These are phyloP conservation scores for Porogramme epimiltina DNA, from an alignment of 1,284 basidiomycete genomes.

Conservation along the genomic window DNA sequence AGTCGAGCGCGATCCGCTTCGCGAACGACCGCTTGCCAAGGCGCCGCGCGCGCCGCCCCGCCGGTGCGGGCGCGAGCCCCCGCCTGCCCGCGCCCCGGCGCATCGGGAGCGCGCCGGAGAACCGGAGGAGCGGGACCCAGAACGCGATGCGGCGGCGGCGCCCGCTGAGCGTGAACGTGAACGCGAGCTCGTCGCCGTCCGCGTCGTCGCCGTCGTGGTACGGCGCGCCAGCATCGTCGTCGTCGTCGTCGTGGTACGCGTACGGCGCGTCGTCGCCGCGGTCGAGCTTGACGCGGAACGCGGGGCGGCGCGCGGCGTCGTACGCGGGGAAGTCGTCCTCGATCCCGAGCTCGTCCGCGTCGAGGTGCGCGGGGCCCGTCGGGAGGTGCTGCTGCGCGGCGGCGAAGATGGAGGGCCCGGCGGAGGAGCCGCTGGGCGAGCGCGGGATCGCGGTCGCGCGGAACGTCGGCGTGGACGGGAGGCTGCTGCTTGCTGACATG, in stretches of 20 bases:
- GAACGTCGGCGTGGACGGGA: constrained; percentile 15
- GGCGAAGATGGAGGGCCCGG: not conserved
- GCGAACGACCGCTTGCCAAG: constrained; percentile 10
- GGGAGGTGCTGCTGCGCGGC: constrained; percentile 1
- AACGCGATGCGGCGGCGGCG: constrained; percentile 12
- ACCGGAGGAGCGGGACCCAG: constrained; percentile 4
- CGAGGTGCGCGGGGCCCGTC: constrained; percentile 10
- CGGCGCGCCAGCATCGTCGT: not conserved
- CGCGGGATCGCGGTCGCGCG: constrained; percentile 15
- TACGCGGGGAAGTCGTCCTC: constrained; percentile 21
- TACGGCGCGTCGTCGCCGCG: not conserved
- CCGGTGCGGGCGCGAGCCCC: not conserved
- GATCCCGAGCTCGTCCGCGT: constrained; percentile 14
- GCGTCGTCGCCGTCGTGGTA: not conserved
- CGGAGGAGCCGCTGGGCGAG: not conserved
- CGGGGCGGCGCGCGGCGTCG: constrained; percentile 15
- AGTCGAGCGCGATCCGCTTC: constrained; percentile 13
- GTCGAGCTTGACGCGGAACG: constrained; percentile 13
- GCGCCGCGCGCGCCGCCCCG: not conserved
- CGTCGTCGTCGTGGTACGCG: not conserved
- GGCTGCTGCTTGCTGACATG: constrained; percentile 1
- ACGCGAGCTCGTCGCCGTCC: constrained; percentile 8
- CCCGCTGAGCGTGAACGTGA: constrained; percentile 18
- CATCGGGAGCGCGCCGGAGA: not conserved
- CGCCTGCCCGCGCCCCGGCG: not conserved